These are phyloP conservation scores for Sarcodon aspratus DNA, from an alignment of 768 basidiomycete species.

Conservation along the genomic window DNA sequence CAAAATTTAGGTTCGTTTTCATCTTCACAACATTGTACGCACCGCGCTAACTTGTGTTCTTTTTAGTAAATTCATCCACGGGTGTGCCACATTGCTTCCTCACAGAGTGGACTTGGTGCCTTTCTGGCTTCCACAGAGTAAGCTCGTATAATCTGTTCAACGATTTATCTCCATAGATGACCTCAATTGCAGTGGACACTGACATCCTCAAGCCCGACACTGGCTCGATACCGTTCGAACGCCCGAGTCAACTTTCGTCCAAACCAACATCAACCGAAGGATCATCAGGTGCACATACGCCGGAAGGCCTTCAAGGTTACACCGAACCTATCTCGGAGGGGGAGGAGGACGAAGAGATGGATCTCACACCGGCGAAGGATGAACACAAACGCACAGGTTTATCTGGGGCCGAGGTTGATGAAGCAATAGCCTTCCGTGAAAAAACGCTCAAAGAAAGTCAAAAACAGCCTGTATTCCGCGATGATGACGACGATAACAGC, in stretches of 20 bases:
- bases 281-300: conserved; percentile 30
- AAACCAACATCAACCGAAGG: conserved; percentile 14
- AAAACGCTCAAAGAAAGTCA: conserved; percentile 51
- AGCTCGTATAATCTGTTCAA: conserved; percentile 7
- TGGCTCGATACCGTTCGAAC: conserved; percentile 54
- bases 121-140: conserved; percentile 97
- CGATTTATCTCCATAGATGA: not conserved
- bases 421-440: conserved; percentile 81
- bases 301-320: conserved; percentile 35
- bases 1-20: conserved; percentile 63
- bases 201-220: conserved; percentile 92
- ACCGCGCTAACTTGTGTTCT: not conserved
- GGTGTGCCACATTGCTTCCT: conserved; percentile 87
- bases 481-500: conserved; percentile 17
- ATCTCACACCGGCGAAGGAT: conserved; percentile 55
- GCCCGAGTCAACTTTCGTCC: conserved; percentile 41
- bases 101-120: conserved; percentile 92
- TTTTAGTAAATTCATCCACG: conserved; percentile 86
- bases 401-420: conserved; percentile 61
- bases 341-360: conserved; percentile 77
- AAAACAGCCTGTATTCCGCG: conserved; percentile 8
- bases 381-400: conserved; percentile 77
- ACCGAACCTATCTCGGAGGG: conserved; percentile 92
- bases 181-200: conserved; percentile 59
- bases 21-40: not conserved